phyloP scores from a whole-genome alignment of 2,329 filamentous ascomycete genomes.

The Aureobasidium leucospermi region DNA sequence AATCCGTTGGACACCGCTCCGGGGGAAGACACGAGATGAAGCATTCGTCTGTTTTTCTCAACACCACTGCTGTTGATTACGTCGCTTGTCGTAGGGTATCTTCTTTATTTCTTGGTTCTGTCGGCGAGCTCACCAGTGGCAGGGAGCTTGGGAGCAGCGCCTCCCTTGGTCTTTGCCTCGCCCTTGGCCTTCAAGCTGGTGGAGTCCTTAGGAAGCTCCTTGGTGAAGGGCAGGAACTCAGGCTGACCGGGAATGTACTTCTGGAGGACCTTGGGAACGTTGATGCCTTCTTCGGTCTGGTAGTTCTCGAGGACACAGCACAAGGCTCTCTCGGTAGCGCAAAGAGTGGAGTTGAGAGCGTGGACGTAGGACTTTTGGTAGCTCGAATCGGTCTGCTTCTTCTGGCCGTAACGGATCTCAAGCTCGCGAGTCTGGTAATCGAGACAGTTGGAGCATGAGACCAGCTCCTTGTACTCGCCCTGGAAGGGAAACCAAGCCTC shows the following conservation, averaged over 20 bases:
- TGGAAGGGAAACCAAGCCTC: constrained; percentile 97
- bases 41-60: neutral
- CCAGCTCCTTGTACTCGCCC: constrained; percentile 95
- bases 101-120: constrained; percentile 16
- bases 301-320: constrained; percentile 97
- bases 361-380: constrained; percentile 90
- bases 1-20: neutral
- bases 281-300: constrained; percentile 78
- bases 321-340: constrained; percentile 82
- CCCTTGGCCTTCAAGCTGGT: constrained; percentile 52
- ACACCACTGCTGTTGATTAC: neutral
- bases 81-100: constrained; percentile 4
- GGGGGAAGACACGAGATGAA: neutral
- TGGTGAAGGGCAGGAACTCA: constrained; percentile 81
- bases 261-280: constrained; percentile 72
- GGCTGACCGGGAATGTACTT: constrained; percentile 87
- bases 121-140: constrained; percentile 17
- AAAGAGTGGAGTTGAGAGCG: constrained; percentile 81
- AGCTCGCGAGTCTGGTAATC: constrained; percentile 94
- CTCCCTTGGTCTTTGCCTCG: constrained; percentile 22
- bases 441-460: constrained; percentile 95
- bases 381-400: constrained; percentile 67
- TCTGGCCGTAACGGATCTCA: constrained; percentile 84
- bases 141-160: constrained; percentile 21
- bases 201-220: constrained; percentile 73